phyloP scores from a whole-genome alignment of 2,329 filamentous ascomycete species.

The Alternaria sp. region DNA sequence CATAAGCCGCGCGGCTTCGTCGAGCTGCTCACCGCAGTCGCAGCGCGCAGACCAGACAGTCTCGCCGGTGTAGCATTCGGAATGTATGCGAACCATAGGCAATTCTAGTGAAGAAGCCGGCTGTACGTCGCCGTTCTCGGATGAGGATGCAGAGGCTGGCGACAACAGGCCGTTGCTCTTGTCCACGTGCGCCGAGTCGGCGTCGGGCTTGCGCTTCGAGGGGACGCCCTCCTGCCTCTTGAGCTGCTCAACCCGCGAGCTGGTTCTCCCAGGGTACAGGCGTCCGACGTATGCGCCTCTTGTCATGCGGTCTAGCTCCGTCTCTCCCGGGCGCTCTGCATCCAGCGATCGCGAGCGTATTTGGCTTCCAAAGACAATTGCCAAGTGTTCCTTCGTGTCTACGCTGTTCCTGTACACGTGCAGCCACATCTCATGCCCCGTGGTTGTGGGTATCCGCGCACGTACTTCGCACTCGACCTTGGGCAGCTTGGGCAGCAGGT shows the following conservation, averaged over 20 bases:
- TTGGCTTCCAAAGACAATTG: constrained; percentile 90
- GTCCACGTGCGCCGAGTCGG: constrained; percentile 6
- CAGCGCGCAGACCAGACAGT: constrained; percentile 98
- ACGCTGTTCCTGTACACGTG: constrained; percentile 93
- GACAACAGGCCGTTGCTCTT: constrained; percentile 20
- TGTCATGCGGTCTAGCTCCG: constrained; percentile 90
- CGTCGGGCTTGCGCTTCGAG: constrained; percentile 25
- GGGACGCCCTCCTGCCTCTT: constrained; percentile 45
- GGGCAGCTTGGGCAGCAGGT: constrained; percentile 76
- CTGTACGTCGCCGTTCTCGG: constrained; percentile 37
- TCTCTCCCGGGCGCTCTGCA: constrained; percentile 75
- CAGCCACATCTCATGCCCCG: constrained; percentile 93
- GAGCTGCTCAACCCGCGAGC: constrained; percentile 68
- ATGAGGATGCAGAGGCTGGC: constrained; percentile 29
- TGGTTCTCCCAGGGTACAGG: constrained; percentile 82
- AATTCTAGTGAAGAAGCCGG: constrained; percentile 50
- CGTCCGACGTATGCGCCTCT: constrained; percentile 90
- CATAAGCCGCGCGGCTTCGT: constrained; percentile 95
- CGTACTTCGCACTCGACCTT: constrained; percentile 92
- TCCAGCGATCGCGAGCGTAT: constrained; percentile 78
- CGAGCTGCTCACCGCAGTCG: constrained; percentile 96
- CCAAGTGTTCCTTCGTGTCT: constrained; percentile 94
- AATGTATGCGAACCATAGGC: constrained; percentile 92
- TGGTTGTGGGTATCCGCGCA: constrained; percentile 90
- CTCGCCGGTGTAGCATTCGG: constrained; percentile 97